phyloP scores from a whole-genome alignment of 225 moss, liverwort and hornwort genomes.

The Marchantia polymorpha region DNA sequence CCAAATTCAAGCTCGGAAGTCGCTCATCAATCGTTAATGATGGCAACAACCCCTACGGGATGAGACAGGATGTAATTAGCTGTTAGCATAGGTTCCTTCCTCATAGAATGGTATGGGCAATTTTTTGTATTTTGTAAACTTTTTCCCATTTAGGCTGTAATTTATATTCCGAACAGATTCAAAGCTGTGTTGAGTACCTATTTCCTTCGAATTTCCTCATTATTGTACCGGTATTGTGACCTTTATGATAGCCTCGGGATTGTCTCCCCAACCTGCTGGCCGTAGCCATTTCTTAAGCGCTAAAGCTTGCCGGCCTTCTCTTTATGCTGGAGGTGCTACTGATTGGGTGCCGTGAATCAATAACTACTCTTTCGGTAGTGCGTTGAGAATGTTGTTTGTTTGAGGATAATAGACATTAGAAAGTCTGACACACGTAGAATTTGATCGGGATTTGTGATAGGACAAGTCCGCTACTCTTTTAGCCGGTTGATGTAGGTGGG shows the following conservation, averaged over 20 bases:
- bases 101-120: constrained; percentile 16
- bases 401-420: constrained; percentile 10
- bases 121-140: constrained; percentile 19
- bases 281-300: neutral
- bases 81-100: constrained; percentile 14
- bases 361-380: neutral
- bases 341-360: neutral
- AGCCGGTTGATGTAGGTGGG: constrained; percentile 6
- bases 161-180: constrained; percentile 28
- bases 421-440: neutral
- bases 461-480: neutral
- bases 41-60: constrained; percentile 12
- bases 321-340: neutral
- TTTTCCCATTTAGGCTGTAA: constrained; percentile 31
- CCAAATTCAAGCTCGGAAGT: constrained; percentile 21
- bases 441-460: constrained; percentile 5
- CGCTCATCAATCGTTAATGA: constrained; percentile 23
- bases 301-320: constrained; percentile 1
- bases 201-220: constrained; percentile 1
- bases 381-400: constrained; percentile 4
- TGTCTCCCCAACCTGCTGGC: constrained; percentile 4
- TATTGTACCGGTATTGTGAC: constrained; percentile 9
- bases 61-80: constrained; percentile 33
- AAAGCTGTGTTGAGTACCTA: constrained; percentile 19
- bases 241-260: constrained; percentile 7